phyloP scores from a whole-genome alignment of 2,329 filamentous ascomycete species.

The Macrophomina pseudophaseolina region DNA sequence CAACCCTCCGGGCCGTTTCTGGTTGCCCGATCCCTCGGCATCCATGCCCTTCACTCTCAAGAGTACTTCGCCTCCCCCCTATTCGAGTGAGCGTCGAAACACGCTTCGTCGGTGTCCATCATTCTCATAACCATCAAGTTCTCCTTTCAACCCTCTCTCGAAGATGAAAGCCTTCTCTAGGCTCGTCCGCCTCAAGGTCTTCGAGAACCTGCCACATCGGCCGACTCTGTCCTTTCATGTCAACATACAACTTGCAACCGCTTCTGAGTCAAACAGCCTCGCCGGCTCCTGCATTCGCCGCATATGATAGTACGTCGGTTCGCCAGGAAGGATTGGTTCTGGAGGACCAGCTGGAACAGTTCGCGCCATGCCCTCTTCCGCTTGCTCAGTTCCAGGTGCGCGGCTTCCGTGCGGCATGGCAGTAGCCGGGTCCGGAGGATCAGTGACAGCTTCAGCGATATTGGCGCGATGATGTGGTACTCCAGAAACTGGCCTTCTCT shows the following conservation, averaged over 20 bases:
- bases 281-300: neutral
- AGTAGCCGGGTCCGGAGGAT: conserved; percentile 32
- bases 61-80: too few species aligned
- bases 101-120: too few species aligned
- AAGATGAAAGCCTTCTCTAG: too few species aligned
- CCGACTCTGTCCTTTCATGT: neutral
- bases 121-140: too few species aligned
- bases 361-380: too few species aligned
- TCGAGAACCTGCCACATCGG: neutral
- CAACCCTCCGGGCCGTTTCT: too few species aligned
- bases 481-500: conserved; percentile 26
- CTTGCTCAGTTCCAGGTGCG: neutral
- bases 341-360: too few species aligned
- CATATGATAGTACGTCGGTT: neutral
- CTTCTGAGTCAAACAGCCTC: neutral
- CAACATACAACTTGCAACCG: neutral
- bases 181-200: neutral
- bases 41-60: too few species aligned
- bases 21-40: too few species aligned
- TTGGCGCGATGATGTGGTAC: conserved; percentile 30
- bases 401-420: conserved; percentile 31
- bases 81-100: too few species aligned
- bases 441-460: conserved; percentile 34
- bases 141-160: too few species aligned
- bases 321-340: neutral